phyloP scores from a whole-genome alignment of 176 grass and related monocot species.

The Puya raimondii region DNA sequence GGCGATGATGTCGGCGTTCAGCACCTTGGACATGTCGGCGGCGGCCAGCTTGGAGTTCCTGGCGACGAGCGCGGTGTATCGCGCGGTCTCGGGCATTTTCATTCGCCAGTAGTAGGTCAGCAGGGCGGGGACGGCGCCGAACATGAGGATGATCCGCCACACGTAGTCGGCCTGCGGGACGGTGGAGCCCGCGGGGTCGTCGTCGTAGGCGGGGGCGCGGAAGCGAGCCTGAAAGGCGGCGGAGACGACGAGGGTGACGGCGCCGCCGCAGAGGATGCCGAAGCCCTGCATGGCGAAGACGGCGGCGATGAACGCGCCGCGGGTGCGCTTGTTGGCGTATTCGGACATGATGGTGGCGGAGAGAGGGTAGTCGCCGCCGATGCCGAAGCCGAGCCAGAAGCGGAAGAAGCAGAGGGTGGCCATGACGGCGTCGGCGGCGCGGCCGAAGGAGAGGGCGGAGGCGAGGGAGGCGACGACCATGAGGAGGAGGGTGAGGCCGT shows the following conservation, averaged over 20 bases:
- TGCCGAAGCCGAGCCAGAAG: conserved; percentile 78
- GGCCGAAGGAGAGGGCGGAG: conserved; percentile 55
- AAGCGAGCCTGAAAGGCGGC: conserved; percentile 16
- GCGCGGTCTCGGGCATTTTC: conserved; percentile 68
- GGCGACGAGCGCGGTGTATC: conserved; percentile 45
- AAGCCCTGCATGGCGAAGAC: conserved; percentile 48
- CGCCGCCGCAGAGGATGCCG: conserved; percentile 31
- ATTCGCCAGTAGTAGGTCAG: conserved; percentile 65
- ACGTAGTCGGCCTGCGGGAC: conserved; percentile 28
- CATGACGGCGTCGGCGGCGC: conserved; percentile 30
- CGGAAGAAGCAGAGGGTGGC: conserved; percentile 82
- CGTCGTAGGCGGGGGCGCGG: conserved; percentile 24
- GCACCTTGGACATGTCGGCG: conserved; percentile 35
- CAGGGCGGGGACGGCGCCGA: conserved; percentile 44
- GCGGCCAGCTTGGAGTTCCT: conserved; percentile 31
- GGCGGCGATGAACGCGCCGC: conserved; percentile 42
- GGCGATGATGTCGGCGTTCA: conserved; percentile 16
- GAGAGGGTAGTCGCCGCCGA: conserved; percentile 86
- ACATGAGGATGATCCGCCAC: conserved; percentile 58
- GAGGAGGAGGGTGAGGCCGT: conserved; percentile 44
- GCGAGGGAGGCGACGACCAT: conserved; percentile 67
- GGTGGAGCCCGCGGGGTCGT: conserved; percentile 28
- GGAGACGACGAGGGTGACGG: conserved; percentile 23
- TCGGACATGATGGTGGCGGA: conserved; percentile 57
- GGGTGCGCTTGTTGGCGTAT: conserved; percentile 45